phyloP scores from a whole-genome alignment of 2,329 filamentous ascomycete species.

The Lanzia echinophila region DNA sequence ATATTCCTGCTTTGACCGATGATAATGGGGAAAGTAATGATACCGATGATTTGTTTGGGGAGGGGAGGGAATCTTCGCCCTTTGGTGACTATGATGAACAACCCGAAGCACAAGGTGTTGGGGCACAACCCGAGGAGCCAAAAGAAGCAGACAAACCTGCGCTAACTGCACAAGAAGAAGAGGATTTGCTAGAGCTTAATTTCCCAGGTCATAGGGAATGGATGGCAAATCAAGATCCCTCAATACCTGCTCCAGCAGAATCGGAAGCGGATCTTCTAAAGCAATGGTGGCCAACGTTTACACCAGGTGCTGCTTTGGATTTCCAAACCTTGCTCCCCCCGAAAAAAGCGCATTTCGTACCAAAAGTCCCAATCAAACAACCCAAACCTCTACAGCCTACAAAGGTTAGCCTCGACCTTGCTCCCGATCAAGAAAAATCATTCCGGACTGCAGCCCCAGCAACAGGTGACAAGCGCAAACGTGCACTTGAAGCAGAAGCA shows the following conservation, averaged over 20 bases:
- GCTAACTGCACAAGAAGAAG: slow-evolving; percentile 16
- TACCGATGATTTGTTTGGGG: slow-evolving; percentile 63
- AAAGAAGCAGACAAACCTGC: slow-evolving; percentile 18
- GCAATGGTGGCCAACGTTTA: slow-evolving; percentile 75
- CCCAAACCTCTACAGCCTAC: slow-evolving; percentile 78
- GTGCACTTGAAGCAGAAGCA: slow-evolving; percentile 44
- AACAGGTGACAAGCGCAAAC: slow-evolving; percentile 46
- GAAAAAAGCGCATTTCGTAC: slow-evolving; percentile 69
- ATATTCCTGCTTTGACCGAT: slow-evolving; percentile 37
- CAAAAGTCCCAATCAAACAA: slow-evolving; percentile 71
- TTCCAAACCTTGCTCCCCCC: slow-evolving; percentile 80
- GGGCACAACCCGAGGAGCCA: slow-evolving; percentile 10
- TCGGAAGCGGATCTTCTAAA: slow-evolving; percentile 70
- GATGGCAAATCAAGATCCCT: slow-evolving; percentile 48
- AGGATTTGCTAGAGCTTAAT: slow-evolving; percentile 35
- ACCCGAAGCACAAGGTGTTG: slow-evolving; percentile 15
- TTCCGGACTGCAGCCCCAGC: slow-evolving; percentile 69
- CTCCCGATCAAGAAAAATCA: slow-evolving; percentile 75
- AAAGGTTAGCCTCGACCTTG: slow-evolving; percentile 82
- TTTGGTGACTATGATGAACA: slow-evolving; percentile 20
- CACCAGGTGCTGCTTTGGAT: slow-evolving; percentile 64
- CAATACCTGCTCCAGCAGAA: slow-evolving; percentile 63
- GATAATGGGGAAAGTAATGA: slow-evolving; percentile 54
- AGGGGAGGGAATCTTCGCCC: slow-evolving; percentile 34
- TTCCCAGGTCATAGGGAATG: slow-evolving; percentile 34